Evolutionary conservation across 2,329 filamentous ascomycete species (phyloP), one percentile per base, ranked within the genome.

Genomic region (Fusarium sublunatum): DNA sequence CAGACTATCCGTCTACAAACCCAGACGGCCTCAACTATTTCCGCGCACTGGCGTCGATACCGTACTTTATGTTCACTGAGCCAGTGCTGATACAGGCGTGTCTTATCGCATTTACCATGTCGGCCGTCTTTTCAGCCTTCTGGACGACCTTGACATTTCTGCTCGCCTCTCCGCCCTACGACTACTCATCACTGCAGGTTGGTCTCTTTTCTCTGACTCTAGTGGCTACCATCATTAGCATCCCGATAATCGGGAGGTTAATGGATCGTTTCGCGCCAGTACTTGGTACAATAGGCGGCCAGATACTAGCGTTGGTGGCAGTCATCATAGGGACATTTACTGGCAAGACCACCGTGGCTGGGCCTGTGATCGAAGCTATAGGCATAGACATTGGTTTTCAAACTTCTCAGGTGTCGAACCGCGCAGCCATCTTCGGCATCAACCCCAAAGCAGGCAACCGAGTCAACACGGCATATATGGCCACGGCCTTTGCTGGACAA

Each of bases 381-480:
- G 75, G 88, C 1, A 83, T 88, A 59, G 91, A 95, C 66, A 81
- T 92, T 25, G 91, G 91, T 0, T 81, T 88, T 58, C 91, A 93
- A 74, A 90, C 87, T 1, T 82, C 86, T 1, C 90, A 93, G 72
- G 90, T 92, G 29, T 89, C 89, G 2, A 93, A 93, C 68, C 79
- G 91, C 0, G 82, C 83, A 1, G 82, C 86, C 5, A 90, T 95
- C 19, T 93, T 91, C 67, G 77, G 79, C 2, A 86, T 94, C 22
- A 88, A 90, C 49, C 87, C 91, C 0, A 88, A 86, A 58, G 88
- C 88, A 0, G 78, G 90, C 5, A 95, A 93, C 75, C 77, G 91
- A 4, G 84, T 94, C 24, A 95, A 95, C 72, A 93, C 91, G 0
- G 90, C 88, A 1, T 95, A 92, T 70, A 95, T 94, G 91, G 82